Conservation (phyloP, 2,329 filamentous ascomycete species). For the Nothophaeocryptopus gaeumannii region DNA sequence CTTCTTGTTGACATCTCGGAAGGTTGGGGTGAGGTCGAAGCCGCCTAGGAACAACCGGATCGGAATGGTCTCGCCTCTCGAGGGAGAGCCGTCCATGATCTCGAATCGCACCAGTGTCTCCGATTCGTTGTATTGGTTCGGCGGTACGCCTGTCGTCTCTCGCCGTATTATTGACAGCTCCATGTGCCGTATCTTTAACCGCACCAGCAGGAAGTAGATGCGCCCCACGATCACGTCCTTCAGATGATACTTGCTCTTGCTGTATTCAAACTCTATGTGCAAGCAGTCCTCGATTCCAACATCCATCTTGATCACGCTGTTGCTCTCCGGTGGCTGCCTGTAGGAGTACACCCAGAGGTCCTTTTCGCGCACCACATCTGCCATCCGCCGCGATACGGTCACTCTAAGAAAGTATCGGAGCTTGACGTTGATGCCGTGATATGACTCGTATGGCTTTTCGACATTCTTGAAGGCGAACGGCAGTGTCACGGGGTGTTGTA, state of each 20-base stretch:
- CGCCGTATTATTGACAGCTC: constrained; percentile 95
- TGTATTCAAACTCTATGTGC: constrained; percentile 99
- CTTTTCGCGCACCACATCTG: constrained; percentile 97
- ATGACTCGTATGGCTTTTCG: constrained; percentile 99
- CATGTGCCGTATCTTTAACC: constrained; percentile 99
- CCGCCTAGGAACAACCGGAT: constrained; percentile 95
- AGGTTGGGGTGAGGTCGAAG: constrained; percentile 95
- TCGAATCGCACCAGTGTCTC: constrained; percentile 97
- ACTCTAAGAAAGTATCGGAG: constrained; percentile 97
- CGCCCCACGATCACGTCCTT: constrained; percentile 98
- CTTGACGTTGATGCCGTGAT: constrained; percentile 99
- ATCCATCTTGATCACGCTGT: constrained; percentile 99
- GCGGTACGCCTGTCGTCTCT: constrained; percentile 92
- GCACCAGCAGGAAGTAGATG: constrained; percentile 96
- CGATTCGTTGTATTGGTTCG: constrained; percentile 99
- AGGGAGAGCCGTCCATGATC: constrained; percentile 99
- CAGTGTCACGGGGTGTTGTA: constrained; percentile 97
- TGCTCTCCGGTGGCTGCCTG: constrained; percentile 95
- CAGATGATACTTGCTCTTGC: constrained; percentile 97
- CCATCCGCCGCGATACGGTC: constrained; percentile 94
- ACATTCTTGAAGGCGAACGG: constrained; percentile 99
- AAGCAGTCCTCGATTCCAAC: constrained; percentile 98
- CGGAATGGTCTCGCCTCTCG: constrained; percentile 88
- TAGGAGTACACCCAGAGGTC: constrained; percentile 99
- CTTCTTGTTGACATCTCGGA: constrained; percentile 99